Evolutionary conservation across 495 filamentous ascomycete species (phyloP).

Genomic region (Trichoderma orchidacearum): DNA sequence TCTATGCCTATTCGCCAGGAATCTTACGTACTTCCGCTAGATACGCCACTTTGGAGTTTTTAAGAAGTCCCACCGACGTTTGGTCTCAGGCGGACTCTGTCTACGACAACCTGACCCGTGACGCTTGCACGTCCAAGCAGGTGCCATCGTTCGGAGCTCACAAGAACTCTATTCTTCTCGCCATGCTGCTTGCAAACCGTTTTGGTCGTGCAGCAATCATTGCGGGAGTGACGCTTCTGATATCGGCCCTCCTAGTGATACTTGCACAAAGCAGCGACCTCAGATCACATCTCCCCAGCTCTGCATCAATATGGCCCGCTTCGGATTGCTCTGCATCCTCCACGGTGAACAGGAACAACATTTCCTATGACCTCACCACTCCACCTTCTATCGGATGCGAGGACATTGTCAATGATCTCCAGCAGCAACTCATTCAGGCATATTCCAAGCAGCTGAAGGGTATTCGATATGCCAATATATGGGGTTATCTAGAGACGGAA

Average conservation of each 20-base stretch:
- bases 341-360: background rate
- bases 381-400: conserved; percentile 8
- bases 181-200: background rate
- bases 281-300: background rate
- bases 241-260: background rate
- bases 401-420: conserved; percentile 7
- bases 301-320: background rate
- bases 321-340: background rate
- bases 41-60: background rate
- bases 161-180: background rate
- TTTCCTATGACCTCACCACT: conserved; percentile 9
- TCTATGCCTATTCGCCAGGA: background rate
- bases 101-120: background rate
- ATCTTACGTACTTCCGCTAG: background rate
- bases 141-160: background rate
- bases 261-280: background rate
- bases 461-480: conserved; percentile 11
- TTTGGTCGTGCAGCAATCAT: background rate
- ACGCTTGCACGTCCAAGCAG: background rate
- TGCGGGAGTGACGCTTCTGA: background rate
- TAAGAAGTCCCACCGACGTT: background rate
- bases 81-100: background rate
- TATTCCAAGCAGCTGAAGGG: conserved; percentile 7
- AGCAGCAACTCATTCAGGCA: conserved; percentile 4
- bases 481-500: conserved; percentile 10